Evolutionary conservation across 345 rosid species (phyloP), one percentile per base, ranked within the genome.

Genomic region (Erodium maritimum): DNA sequence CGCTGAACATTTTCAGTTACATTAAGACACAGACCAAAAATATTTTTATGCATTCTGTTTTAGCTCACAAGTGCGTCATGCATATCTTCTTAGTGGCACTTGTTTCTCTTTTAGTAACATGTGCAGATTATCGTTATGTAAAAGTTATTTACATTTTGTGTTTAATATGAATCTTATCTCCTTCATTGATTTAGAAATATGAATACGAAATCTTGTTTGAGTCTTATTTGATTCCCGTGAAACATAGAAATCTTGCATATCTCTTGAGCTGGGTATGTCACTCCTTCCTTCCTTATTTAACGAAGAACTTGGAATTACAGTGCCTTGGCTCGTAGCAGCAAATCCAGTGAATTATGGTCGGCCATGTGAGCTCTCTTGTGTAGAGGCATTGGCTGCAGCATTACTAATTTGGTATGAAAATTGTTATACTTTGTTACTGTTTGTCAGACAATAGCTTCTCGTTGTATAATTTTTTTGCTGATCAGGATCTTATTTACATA

Each of bases 251-350:
- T 0, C 48, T 42, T 42, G 48, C 48, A 42, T 14, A 42, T 42
- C 5, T 29, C 37, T 11, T 11, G 37, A 29, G 48, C 2, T 42
- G 48, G 8, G 48, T 42, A 7, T 42, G 48, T 14, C 48, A 42
- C 48, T 42, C 48, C 1, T 11, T 2, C 17, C 8, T 12, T 0
- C 12, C 14, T 10, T 42, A 42, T 42, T 42, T 42, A 42, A 42
- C 14, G 3, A 42, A 17, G 23, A 61, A 4, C 16, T 67, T 54
- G 71, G 56, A 62, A 59, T 63, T 78, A 72, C 79, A 94, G 99
- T 90, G 59, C 99, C 97, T 6, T 90, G 99, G 97, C 87, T 94
- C 57, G 99, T 94, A 21, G 99, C 97, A 71, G 97, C 97, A 59
- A 94, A 90, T 77, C 97, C 96, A 10, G 99, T 90, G 62, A 94